Evolutionary conservation across 1,284 basidiomycete genomes (phyloP).

Genomic region (Cutaneotrichosporon spelunceum): DNA sequence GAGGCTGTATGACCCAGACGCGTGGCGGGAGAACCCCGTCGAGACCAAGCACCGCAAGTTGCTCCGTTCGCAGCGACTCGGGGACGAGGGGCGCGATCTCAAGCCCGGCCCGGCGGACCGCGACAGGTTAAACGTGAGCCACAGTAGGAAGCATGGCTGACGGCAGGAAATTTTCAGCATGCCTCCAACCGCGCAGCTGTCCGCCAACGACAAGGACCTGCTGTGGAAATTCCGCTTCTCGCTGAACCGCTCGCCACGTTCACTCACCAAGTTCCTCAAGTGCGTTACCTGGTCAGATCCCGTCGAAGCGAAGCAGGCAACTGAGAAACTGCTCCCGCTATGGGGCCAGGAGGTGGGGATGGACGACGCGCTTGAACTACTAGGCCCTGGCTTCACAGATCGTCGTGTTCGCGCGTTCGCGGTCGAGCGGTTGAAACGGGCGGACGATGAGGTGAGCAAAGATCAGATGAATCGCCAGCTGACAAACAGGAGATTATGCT

Average conservation of each 20-base stretch:
- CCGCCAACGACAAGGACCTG: constrained; percentile 88
- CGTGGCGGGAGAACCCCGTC: constrained; percentile 82
- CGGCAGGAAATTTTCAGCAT: constrained; percentile 77
- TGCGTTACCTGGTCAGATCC: constrained; percentile 96
- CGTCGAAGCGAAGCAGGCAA: constrained; percentile 94
- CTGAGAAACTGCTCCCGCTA: constrained; percentile 89
- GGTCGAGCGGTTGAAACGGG: constrained; percentile 80
- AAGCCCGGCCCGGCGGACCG: constrained; percentile 94
- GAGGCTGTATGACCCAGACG: constrained; percentile 87
- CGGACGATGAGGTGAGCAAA: constrained; percentile 81
- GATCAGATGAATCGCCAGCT: not conserved
- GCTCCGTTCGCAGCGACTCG: constrained; percentile 89
- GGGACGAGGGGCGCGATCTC: constrained; percentile 89
- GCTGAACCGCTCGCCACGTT: constrained; percentile 67
- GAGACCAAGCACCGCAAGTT: constrained; percentile 95
- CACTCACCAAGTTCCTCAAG: constrained; percentile 95
- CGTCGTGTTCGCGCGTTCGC: constrained; percentile 90
- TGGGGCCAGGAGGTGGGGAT: constrained; percentile 93
- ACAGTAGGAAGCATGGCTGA: constrained; percentile 24
- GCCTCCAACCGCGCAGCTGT: constrained; percentile 83
- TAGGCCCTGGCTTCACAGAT: constrained; percentile 88
- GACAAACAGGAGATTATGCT: constrained; percentile 73
- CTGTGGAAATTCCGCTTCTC: constrained; percentile 99
- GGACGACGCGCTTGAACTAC: constrained; percentile 90
- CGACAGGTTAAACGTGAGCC: constrained; percentile 83